Evolutionary conservation across 306 rosid species (phyloP), one percentile per base, ranked within the genome.

Genomic region (Cicer pinnatifidum): DNA sequence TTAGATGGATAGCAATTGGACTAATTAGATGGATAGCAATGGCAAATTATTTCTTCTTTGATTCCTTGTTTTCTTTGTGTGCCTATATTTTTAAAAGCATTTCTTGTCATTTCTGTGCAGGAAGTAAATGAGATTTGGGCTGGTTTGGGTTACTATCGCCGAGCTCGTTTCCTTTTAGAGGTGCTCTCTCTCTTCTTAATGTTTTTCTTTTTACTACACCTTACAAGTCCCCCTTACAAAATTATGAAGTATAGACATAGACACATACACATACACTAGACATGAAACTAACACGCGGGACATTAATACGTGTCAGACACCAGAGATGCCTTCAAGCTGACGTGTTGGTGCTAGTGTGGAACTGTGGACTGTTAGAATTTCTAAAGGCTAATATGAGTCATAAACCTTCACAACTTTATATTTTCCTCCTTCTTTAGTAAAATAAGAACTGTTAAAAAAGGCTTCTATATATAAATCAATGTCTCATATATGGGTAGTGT

Each of bases 61-160:
- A 20, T 57, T 70, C 11, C 50, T 67, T 67, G 69, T 65, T 57
- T 70, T 9, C 50, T 67, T 20, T 67, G 69, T 65, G 64, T 59
- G 13, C 35, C 17, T 39, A 8, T 51, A n/a, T 69, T n/a, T 40
- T 40, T 28, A 28, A 9, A 67, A 74, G n/a, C 40, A 15, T 45
- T 51, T 40, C 48, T 51, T 50, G 65, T 20, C 53, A 56, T 79
- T 60, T 35, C 38, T 73, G 6, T 82, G 79, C 87, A 92, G 98
- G 96, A 93, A 78, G 97, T 93, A 66, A 93, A 93, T 78, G 98
- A 93, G 62, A 80, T 89, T 91, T 93, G 96, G 98, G 97, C 97
- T 37, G 98, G 98, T 73, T 77, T 93, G 85, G 97, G 97, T 37
- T 93, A 93, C 87, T 93, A 93, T 79, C 90, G 97, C 70, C 85